Percentiles rank a stretch among this genome's conserved stretches.
phyloP scores from a whole-genome alignment of 345 rosid species.

The Salix exigua region DNA sequence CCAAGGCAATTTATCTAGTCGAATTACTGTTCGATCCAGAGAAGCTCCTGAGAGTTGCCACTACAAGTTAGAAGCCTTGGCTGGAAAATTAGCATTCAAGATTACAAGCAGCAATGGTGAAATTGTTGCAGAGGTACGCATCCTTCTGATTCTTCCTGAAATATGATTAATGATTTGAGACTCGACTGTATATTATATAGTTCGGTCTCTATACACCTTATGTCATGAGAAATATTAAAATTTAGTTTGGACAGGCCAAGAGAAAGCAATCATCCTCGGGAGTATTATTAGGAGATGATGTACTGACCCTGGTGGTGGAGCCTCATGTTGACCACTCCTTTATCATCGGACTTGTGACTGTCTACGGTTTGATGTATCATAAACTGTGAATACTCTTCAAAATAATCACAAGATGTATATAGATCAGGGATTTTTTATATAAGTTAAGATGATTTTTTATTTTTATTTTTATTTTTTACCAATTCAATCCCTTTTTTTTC shows the following conservation, averaged over 20 bases:
- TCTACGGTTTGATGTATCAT: slow-evolving; percentile 30
- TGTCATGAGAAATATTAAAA: not conserved
- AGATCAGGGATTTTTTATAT: too few relatives aligned
- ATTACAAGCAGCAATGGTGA: slow-evolving; percentile 4
- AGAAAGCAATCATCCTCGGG: slow-evolving; percentile 35
- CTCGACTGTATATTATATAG: not conserved
- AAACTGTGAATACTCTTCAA: slow-evolving; percentile 14
- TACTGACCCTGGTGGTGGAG: slow-evolving; percentile 35
- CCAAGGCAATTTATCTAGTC: not conserved
- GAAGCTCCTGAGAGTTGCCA: not conserved
- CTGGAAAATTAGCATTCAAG: slow-evolving; percentile 25
- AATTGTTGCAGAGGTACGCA: slow-evolving; percentile 21
- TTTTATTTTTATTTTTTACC: not conserved
- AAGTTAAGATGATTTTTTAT: too few relatives aligned
- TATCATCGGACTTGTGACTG: slow-evolving; percentile 34
- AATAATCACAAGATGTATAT: not conserved
- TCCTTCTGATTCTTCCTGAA: not conserved
- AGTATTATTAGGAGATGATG: slow-evolving; percentile 40
- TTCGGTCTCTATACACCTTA: not conserved
- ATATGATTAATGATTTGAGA: not conserved
- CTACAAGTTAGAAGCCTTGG: slow-evolving; percentile 14
- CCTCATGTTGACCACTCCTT: slow-evolving; percentile 30
- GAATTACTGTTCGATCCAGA: slow-evolving; percentile 6
- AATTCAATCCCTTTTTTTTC: not conserved
- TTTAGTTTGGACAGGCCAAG: slow-evolving; percentile 20